phyloP scores from a whole-genome alignment of 139 green algal genomes.

The Tetraselmis chui region DNA sequence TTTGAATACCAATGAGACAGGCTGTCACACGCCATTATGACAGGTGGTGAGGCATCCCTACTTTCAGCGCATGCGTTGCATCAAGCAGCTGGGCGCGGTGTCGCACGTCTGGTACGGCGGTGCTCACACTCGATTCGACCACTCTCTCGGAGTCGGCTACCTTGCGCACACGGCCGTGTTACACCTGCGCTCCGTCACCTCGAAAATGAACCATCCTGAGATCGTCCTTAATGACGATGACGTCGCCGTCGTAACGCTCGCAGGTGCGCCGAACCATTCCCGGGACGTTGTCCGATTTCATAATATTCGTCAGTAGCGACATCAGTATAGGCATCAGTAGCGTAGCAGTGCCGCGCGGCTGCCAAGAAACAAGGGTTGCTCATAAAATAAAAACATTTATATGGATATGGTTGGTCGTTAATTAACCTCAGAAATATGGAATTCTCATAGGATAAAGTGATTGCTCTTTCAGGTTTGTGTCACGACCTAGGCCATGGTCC shows the following conservation, averaged over 20 bases:
- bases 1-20: too few species aligned
- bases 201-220: background rate
- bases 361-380: too few species aligned
- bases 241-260: background rate
- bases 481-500: constrained; percentile 92
- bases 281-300: too few species aligned
- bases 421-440: too few species aligned
- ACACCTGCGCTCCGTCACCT: background rate
- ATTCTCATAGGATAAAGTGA: too few species aligned
- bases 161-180: background rate
- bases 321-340: too few species aligned
- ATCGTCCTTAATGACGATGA: background rate
- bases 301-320: too few species aligned
- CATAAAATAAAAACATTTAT: too few species aligned
- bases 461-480: constrained; percentile 76
- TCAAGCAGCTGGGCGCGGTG: background rate
- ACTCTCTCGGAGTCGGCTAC: background rate
- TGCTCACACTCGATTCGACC: background rate
- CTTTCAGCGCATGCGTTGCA: background rate
- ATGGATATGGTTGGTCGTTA: too few species aligned
- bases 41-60: background rate
- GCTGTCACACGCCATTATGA: too few species aligned
- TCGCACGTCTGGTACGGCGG: background rate
- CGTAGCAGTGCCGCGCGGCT: too few species aligned
- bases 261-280: too few species aligned